These are phyloP conservation scores for Globisporangium iwayamae DNA, from an alignment of 352 stramenopile species.

Conservation along the genomic window DNA sequence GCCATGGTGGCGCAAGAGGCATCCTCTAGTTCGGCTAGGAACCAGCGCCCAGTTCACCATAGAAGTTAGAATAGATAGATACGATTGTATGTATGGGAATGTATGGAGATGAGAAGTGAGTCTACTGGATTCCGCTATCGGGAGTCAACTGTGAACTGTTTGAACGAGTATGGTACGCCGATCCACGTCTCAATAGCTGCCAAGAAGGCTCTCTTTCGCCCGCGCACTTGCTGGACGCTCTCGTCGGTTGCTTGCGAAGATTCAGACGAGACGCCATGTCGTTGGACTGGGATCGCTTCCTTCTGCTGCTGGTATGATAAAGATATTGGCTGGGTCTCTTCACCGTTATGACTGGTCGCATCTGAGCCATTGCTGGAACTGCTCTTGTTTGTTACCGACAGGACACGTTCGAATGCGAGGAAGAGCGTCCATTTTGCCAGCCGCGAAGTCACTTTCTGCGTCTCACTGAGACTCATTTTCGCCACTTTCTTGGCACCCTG, in stretches of 20 bases:
- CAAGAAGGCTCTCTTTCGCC: slow-evolving; percentile 11
- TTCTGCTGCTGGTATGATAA: slow-evolving; percentile 42
- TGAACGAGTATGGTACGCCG: slow-evolving; percentile 30
- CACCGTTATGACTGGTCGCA: background rate
- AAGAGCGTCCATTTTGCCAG: slow-evolving; percentile 62
- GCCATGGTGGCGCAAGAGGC: slow-evolving; percentile 5
- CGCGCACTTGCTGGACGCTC: background rate
- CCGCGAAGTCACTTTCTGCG: slow-evolving; percentile 56
- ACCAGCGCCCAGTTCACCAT: background rate
- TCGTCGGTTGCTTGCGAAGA: background rate
- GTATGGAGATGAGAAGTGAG: background rate
- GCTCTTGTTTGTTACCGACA: background rate
- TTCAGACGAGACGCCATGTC: background rate
- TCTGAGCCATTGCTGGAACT: background rate
- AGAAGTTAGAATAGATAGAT: slow-evolving; percentile 1
- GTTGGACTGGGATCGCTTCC: slow-evolving; percentile 21
- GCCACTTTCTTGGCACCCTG: slow-evolving; percentile 67
- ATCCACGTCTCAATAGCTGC: slow-evolving; percentile 26
- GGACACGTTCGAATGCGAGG: slow-evolving; percentile 36
- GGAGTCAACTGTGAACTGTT: slow-evolving; percentile 31
- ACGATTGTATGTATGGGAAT: background rate
- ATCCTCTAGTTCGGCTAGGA: background rate
- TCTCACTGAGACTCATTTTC: slow-evolving; percentile 38
- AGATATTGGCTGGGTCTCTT: background rate
- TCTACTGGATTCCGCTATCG: background rate